A percentile compares a stretch with the other conserved stretches of the same genome.
These are phyloP conservation scores for Termitomyces sp. DNA, from an alignment of 768 basidiomycete species.

Conservation along the genomic window DNA sequence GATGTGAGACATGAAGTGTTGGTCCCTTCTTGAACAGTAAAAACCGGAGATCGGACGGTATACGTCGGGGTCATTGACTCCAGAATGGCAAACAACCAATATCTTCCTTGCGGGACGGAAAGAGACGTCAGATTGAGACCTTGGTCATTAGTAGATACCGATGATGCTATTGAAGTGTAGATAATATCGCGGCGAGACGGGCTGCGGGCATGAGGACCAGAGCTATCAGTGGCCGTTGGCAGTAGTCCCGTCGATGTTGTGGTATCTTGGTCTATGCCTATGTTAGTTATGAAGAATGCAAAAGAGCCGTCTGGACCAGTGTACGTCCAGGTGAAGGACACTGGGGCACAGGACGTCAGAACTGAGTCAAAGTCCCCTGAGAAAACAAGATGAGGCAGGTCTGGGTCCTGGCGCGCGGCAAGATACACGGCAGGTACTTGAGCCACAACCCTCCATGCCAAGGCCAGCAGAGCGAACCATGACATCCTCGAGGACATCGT, in stretches of 20 bases:
- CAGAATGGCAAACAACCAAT: conserved; percentile 31
- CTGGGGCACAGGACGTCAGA: conserved; percentile 25
- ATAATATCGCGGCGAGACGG: conserved; percentile 17
- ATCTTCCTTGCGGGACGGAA: conserved; percentile 47
- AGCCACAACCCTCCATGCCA: background rate
- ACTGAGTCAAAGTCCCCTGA: conserved; percentile 3
- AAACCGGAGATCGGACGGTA: conserved; percentile 17
- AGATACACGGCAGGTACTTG: background rate
- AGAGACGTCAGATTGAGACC: conserved; percentile 46
- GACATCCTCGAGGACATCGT: conserved; percentile 6
- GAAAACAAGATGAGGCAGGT: conserved; percentile 19
- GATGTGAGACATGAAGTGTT: conserved; percentile 32
- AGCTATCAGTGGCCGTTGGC: background rate
- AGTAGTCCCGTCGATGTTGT: conserved; percentile 4
- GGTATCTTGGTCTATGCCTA: conserved; percentile 24
- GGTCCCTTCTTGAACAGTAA: conserved; percentile 26
- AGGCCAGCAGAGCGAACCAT: conserved; percentile 2
- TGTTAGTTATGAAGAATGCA: conserved; percentile 37
- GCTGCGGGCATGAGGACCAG: background rate
- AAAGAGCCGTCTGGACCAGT: conserved; percentile 25
- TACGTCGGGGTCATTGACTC: conserved; percentile 13
- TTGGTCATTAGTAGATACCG: conserved; percentile 22
- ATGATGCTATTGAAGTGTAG: conserved; percentile 20
- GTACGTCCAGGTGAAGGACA: conserved; percentile 36
- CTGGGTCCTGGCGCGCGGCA: conserved; percentile 6